A percentile compares a stretch with the other conserved stretches of the same genome.
Conservation (phyloP, 2,329 filamentous ascomycete species). For the Pseudogymnoascus sp. region DNA sequence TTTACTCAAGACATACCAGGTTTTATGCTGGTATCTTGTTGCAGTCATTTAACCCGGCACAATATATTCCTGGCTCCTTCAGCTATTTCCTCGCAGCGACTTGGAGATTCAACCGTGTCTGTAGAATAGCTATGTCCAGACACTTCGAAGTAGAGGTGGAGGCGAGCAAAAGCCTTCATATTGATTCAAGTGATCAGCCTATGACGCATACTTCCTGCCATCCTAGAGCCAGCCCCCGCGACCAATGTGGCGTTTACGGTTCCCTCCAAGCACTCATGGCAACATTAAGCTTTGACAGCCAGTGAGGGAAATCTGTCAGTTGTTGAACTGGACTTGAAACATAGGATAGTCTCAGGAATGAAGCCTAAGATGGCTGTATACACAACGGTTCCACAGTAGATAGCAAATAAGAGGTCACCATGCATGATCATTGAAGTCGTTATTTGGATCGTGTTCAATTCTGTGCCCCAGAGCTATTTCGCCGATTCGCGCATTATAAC, state of each 20-base stretch:
- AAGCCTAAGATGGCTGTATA: not conserved
- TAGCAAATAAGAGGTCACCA: not conserved
- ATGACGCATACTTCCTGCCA: not conserved
- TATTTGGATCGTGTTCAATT: slow-evolving; percentile 8
- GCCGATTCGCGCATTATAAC: slow-evolving; percentile 4
- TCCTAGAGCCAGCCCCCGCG: not conserved
- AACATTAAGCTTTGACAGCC: not conserved
- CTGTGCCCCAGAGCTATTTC: slow-evolving; percentile 3
- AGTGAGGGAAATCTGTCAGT: not conserved
- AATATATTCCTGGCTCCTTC: not conserved
- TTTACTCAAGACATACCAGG: not conserved
- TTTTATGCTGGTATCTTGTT: not conserved
- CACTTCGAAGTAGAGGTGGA: not conserved
- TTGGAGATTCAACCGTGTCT: not conserved
- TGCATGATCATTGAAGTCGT: slow-evolving; percentile 5
- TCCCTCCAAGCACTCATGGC: not conserved
- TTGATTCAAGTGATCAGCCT: not conserved
- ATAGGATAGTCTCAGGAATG: not conserved
- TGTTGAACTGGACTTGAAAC: not conserved
- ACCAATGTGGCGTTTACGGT: not conserved
- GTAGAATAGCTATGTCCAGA: not conserved
- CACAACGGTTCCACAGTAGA: not conserved
- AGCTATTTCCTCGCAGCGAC: not conserved
- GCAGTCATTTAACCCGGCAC: not conserved
- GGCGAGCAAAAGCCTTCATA: not conserved